Evolutionary conservation across 1,284 basidiomycete species (phyloP).

Genomic region (Sanghuangporus sanghuang): DNA sequence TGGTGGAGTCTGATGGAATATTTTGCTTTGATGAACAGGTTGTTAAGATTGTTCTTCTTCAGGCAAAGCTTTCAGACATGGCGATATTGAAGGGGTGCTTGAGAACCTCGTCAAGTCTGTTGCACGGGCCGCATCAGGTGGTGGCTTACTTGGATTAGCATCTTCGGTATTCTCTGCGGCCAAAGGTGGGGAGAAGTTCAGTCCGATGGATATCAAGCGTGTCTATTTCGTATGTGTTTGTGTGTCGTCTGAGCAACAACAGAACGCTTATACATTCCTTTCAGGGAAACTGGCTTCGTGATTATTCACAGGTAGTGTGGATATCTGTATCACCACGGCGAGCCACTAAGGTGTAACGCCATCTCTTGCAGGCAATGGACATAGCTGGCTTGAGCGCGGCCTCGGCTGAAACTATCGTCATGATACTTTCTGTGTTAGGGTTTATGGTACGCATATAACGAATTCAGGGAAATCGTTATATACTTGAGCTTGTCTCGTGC

Average conservation of each 20-base stretch:
- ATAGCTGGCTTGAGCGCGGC: conserved; percentile 64
- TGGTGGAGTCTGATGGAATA: neutral
- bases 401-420: conserved; percentile 63
- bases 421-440: conserved; percentile 67
- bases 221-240: conserved; percentile 52
- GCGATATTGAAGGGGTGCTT: conserved; percentile 65
- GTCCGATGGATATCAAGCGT: conserved; percentile 52
- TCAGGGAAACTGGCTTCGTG: conserved; percentile 61
- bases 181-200: conserved; percentile 53
- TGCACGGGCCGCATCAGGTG: conserved; percentile 41
- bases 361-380: conserved; percentile 63
- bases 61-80: conserved; percentile 73
- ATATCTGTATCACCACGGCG: neutral
- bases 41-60: neutral
- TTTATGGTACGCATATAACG: conserved; percentile 48
- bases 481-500: neutral
- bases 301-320: conserved; percentile 48
- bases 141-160: conserved; percentile 45
- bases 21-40: neutral
- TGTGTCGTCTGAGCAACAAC: neutral
- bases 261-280: neutral
- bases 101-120: conserved; percentile 52
- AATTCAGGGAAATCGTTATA: neutral
- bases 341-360: conserved; percentile 8
- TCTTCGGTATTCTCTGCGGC: conserved; percentile 40